A percentile compares a stretch with the other conserved stretches of the same genome.
Evolutionary conservation across 2,329 filamentous ascomycete species (phyloP).

Genomic region (Botryotinia globosa): DNA sequence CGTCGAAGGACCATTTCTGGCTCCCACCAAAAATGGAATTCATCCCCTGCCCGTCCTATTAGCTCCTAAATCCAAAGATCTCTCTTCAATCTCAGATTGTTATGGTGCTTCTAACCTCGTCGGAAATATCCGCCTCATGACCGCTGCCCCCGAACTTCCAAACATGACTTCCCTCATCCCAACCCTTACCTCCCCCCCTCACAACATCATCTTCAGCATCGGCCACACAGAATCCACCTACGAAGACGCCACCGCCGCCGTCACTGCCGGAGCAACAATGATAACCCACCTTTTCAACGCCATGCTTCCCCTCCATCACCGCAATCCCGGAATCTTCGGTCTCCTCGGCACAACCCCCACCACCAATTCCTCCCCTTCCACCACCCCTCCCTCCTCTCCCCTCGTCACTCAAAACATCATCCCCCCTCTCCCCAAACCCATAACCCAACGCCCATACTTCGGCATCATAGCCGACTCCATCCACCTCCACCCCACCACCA

Average conservation of each 20-base stretch:
- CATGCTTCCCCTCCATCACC: conserved; percentile 86
- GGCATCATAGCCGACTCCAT: conserved; percentile 90
- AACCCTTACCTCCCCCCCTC: conserved; percentile 52
- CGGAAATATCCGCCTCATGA: conserved; percentile 69
- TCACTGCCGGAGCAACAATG: conserved; percentile 77
- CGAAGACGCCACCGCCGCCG: conserved; percentile 70
- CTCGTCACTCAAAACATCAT: conserved; percentile 44
- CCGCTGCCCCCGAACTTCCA: conserved; percentile 78
- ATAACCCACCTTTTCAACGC: conserved; percentile 94
- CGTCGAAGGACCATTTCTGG: conserved; percentile 87
- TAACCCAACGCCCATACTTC: conserved; percentile 64
- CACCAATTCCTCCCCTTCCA: conserved; percentile 19
- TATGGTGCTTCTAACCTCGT: conserved; percentile 71
- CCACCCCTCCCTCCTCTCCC: background rate
- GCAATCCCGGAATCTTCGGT: conserved; percentile 87
- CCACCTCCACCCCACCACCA: conserved; percentile 81
- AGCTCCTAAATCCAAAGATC: conserved; percentile 52
- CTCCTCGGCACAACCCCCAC: conserved; percentile 66
- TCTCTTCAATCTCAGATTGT: conserved; percentile 65
- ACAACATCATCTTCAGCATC: conserved; percentile 71
- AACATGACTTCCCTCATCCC: conserved; percentile 67
- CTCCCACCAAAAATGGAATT: conserved; percentile 78
- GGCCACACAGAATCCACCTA: conserved; percentile 88
- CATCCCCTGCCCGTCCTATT: conserved; percentile 71
- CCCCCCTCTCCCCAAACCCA: background rate